A percentile compares a stretch with the other conserved stretches of the same genome.
These are phyloP conservation scores for Grigorovia humatica DNA, from an alignment of 805 yeast species.

Conservation along the genomic window DNA sequence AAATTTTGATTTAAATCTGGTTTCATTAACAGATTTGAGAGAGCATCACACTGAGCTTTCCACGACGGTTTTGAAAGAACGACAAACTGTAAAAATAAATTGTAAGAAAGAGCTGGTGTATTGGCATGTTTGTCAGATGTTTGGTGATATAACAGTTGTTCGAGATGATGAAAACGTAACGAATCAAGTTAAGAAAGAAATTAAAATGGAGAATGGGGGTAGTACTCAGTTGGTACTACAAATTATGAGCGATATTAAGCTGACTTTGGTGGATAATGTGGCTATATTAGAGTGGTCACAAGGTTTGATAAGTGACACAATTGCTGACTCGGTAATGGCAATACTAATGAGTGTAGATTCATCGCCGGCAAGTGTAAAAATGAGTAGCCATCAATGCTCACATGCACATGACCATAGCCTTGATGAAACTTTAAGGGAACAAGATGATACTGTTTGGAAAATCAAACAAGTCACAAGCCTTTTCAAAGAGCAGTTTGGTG, in stretches of 20 bases:
- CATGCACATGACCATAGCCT: slow-evolving; percentile 38
- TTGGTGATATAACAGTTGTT: slow-evolving; percentile 65
- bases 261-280: slow-evolving; percentile 37
- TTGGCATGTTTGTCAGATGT: slow-evolving; percentile 94
- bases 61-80: slow-evolving; percentile 73
- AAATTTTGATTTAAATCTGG: slow-evolving; percentile 76
- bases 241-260: slow-evolving; percentile 56
- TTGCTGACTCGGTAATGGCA: slow-evolving; percentile 90
- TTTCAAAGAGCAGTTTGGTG: slow-evolving; percentile 82
- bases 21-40: slow-evolving; percentile 77
- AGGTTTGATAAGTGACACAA: slow-evolving; percentile 77
- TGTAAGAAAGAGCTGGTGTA: slow-evolving; percentile 71
- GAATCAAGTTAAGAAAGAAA: slow-evolving; percentile 23
- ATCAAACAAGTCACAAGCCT: slow-evolving; percentile 49
- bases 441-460: slow-evolving; percentile 26
- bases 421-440: slow-evolving; percentile 9
- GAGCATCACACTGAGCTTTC: slow-evolving; percentile 75
- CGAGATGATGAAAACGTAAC: slow-evolving; percentile 41
- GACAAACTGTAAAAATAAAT: slow-evolving; percentile 66
- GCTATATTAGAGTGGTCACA: slow-evolving; percentile 85
- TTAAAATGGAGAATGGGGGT: neutral
- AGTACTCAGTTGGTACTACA: slow-evolving; percentile 31
- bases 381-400: slow-evolving; percentile 52
- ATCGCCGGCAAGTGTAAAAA: slow-evolving; percentile 87
- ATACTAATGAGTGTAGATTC: slow-evolving; percentile 86